A percentile compares a stretch with the other conserved stretches of the same genome.
Conservation (phyloP, 2,329 filamentous ascomycete species). For the Stylonectria norvegica region DNA sequence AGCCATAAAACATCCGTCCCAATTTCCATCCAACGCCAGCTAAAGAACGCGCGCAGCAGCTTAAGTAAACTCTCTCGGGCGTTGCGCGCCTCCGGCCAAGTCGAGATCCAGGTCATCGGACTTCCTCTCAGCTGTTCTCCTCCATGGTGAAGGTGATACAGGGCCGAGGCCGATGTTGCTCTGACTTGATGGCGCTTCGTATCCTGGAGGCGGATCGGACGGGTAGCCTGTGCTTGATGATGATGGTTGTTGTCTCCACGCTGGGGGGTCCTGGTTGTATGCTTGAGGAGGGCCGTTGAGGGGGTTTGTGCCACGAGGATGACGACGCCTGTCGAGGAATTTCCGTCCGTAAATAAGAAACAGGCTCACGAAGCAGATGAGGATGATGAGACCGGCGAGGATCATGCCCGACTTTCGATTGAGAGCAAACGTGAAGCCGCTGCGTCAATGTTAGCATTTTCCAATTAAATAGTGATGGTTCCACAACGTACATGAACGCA, state of each 20-base stretch:
- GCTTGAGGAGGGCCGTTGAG: slow-evolving; percentile 17
- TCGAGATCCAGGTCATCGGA: slow-evolving; percentile 32
- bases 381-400: slow-evolving; percentile 46
- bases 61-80: slow-evolving; percentile 34
- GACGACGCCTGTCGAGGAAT: slow-evolving; percentile 25
- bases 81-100: slow-evolving; percentile 29
- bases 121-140: slow-evolving; percentile 21
- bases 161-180: slow-evolving; percentile 25
- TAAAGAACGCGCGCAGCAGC: not conserved
- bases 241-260: slow-evolving; percentile 28
- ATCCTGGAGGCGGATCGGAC: slow-evolving; percentile 32
- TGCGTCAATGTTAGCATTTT: slow-evolving; percentile 22
- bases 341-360: slow-evolving; percentile 32
- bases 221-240: slow-evolving; percentile 19
- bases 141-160: slow-evolving; percentile 29
- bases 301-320: slow-evolving; percentile 9
- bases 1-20: slow-evolving; percentile 1
- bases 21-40: slow-evolving; percentile 20
- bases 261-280: slow-evolving; percentile 28
- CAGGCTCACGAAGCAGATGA: slow-evolving; percentile 39
- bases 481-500: slow-evolving; percentile 52
- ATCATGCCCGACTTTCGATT: slow-evolving; percentile 45
- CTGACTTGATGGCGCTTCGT: slow-evolving; percentile 32
- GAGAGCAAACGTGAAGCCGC: slow-evolving; percentile 56
- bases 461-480: too few species aligned